Base-by-base conservation (phyloP, 116 monocot genomes). In the Iris pallida region DNA sequence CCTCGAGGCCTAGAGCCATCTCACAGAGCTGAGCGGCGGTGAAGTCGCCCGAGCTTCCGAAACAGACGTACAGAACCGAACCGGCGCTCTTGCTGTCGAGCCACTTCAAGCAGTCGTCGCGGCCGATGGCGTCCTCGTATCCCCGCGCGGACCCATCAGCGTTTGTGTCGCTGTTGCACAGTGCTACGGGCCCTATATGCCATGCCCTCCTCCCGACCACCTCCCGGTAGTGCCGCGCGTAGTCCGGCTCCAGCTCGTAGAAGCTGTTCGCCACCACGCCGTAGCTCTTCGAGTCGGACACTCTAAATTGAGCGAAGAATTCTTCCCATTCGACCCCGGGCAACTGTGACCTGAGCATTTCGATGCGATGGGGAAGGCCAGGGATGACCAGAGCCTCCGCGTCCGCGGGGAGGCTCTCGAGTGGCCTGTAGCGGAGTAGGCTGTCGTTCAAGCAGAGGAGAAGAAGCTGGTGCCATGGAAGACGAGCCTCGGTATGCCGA, bases 401-500 rank as follows among this genome's bases (percentile, higher is more conserved):
- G 5, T 43, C 63, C 4, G 0, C 18, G 4, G 19, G 56, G 16
- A 42, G 53, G 41, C 16, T 5, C 6, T 42, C 48, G n/a, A 57
- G 58, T 3, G 19, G 47, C 14, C 55, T 19, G 56, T 41, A 12
- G 16, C 47, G 51, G 55, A 16, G 1, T 7, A 65, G 10, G 40
- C 30, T 2, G 9, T 66, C 42, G 13, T 30, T 41, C 0, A 66
- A 15, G 7, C n/a, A 7, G 18, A 41, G 48, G 53, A 20, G 53
- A 66, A 66, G n/a, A 41, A 51, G 41, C 51, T 40, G 14, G 30
- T 16, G 3, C 30, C 72, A 12, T 65, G 44, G 59, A 80, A 84
- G 11, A 56, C 7, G 46, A 84, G 61, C 16, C 79, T 57, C 0
- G 84, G 84, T 13, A 84, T 65, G 58, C 54, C 45, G 8, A 66